Evolutionary conservation across 1,284 basidiomycete genomes (phyloP).

Genomic region (Trametes pubescens): DNA sequence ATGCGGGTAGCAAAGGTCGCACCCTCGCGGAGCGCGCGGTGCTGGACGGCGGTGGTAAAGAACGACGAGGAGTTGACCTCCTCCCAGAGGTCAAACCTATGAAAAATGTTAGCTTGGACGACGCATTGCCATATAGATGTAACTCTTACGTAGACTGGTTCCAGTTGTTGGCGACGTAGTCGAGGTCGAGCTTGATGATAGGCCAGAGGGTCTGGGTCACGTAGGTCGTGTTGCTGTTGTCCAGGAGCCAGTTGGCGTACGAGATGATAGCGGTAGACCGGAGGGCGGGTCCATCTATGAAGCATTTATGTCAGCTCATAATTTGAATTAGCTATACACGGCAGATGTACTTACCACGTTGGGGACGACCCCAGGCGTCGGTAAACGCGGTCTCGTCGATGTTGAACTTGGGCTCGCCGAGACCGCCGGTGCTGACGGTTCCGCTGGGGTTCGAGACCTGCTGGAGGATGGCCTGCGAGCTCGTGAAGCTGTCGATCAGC

Average conservation of each 20-base stretch:
- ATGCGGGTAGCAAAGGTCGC: conserved; percentile 46
- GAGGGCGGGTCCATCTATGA: conserved; percentile 72
- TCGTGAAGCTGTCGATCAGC: conserved; percentile 47
- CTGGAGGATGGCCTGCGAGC: conserved; percentile 46
- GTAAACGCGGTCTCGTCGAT: conserved; percentile 54
- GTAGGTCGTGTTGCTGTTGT: conserved; percentile 59
- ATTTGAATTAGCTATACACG: too few species aligned
- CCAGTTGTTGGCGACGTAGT: conserved; percentile 63
- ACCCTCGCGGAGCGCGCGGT: conserved; percentile 54
- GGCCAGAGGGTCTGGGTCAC: conserved; percentile 70
- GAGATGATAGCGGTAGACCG: conserved; percentile 72
- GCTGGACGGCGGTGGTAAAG: conserved; percentile 57
- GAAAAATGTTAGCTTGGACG: conserved; percentile 6
- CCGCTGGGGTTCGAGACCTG: conserved; percentile 54
- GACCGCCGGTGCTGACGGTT: conserved; percentile 48
- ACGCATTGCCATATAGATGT: background rate
- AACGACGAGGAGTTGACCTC: conserved; percentile 55
- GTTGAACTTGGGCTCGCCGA: conserved; percentile 62
- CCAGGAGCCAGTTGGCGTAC: conserved; percentile 72
- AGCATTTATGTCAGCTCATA: too few species aligned
- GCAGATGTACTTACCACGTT: conserved; percentile 17
- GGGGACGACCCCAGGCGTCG: conserved; percentile 64
- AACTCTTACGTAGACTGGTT: conserved; percentile 48
- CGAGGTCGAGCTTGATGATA: conserved; percentile 70
- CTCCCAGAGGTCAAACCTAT: conserved; percentile 59